Evolutionary conservation across 352 stramenopile genomes (phyloP).

Genomic region (Globisporangium iwayamae): DNA sequence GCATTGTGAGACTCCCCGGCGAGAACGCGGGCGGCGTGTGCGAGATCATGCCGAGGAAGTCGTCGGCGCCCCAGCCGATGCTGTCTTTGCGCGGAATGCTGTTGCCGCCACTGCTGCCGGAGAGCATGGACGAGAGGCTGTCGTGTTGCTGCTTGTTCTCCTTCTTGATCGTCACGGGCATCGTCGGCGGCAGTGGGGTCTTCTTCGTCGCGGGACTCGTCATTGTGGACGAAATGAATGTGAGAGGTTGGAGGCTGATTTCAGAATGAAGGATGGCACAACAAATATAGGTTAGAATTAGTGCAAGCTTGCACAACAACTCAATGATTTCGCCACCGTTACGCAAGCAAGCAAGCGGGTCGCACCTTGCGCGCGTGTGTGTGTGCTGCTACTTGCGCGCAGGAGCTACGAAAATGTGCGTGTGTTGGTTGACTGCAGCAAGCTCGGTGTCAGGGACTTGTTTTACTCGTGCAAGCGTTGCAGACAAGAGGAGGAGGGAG

Average conservation of each 20-base stretch:
- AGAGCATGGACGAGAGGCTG: conserved; percentile 24
- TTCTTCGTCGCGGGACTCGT: conserved; percentile 33
- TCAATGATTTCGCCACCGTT: neutral
- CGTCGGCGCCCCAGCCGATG: conserved; percentile 78
- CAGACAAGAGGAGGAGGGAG: neutral
- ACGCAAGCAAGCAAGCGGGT: neutral
- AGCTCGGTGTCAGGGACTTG: neutral
- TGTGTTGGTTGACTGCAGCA: neutral
- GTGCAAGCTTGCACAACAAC: neutral
- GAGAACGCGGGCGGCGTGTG: conserved; percentile 91
- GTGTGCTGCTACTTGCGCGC: neutral
- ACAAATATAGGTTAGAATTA: neutral
- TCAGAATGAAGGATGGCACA: neutral
- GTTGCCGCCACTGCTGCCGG: conserved; percentile 25
- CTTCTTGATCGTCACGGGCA: conserved; percentile 71
- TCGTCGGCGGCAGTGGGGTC: conserved; percentile 46
- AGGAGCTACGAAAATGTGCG: neutral
- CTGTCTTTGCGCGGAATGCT: conserved; percentile 71
- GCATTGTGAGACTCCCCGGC: conserved; percentile 84
- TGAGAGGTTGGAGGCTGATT: neutral
- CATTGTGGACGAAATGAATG: conserved; percentile 10
- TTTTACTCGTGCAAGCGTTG: neutral
- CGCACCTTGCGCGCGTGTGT: neutral
- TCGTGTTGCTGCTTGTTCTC: conserved; percentile 35
- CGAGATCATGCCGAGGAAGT: conserved; percentile 86